Evolutionary conservation across 1,139 yeast species (phyloP).

Genomic region (Wickerhamomyces sp.): DNA sequence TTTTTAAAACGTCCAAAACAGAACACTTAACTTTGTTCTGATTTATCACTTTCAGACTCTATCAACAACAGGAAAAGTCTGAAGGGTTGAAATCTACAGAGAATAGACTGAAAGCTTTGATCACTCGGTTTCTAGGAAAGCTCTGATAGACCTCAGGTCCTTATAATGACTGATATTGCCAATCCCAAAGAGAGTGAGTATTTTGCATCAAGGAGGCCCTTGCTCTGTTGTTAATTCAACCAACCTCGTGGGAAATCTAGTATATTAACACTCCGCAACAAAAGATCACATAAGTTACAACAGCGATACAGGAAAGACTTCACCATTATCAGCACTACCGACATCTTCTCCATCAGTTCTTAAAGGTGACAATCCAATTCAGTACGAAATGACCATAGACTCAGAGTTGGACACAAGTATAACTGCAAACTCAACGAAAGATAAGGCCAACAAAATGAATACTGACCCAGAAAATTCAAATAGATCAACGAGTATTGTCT

Average conservation of each 20-base stretch:
- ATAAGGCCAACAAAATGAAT: neutral
- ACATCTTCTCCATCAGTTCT: conserved; percentile 19
- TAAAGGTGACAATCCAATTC: conserved; percentile 4
- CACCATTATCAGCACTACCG: conserved; percentile 21
- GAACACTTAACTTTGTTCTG: neutral
- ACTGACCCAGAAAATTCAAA: neutral
- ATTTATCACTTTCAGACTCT: neutral
- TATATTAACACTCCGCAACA: neutral
- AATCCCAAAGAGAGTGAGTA: conserved; percentile 12
- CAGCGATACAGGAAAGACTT: conserved; percentile 21
- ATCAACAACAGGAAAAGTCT: neutral
- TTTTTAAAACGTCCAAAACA: too few species aligned
- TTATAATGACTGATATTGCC: conserved; percentile 14
- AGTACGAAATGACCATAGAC: conserved; percentile 4
- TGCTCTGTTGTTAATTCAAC: neutral
- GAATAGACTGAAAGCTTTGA: neutral
- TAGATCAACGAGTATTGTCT: conserved; percentile 13
- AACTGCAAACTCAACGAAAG: neutral
- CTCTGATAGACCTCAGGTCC: neutral
- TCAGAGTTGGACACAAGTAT: neutral
- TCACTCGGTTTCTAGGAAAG: neutral
- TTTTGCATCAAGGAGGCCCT: neutral
- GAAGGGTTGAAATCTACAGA: neutral
- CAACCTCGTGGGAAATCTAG: neutral
- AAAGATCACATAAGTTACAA: conserved; percentile 2